Conservation (phyloP, 108 stramenopile species). For the Nannochloropsis gaditana region DNA sequence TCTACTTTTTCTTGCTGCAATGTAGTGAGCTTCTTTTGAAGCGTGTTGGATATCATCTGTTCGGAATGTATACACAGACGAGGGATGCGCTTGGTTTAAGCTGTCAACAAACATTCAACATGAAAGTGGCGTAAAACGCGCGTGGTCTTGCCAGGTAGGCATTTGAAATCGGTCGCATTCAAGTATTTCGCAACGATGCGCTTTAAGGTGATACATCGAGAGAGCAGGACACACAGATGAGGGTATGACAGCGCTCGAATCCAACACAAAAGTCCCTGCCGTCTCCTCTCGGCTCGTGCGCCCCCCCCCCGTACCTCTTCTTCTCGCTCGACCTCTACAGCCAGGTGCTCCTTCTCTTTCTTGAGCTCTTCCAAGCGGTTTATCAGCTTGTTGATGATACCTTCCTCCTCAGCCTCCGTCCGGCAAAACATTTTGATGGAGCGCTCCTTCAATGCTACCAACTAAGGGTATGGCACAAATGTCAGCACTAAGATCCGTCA, state of each 20-base stretch:
- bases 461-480: not conserved
- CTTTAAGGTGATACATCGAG: too few species aligned
- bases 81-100: too few species aligned
- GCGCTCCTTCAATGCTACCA: not conserved
- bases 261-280: too few species aligned
- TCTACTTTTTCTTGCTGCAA: conserved; percentile 47
- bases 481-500: too few species aligned
- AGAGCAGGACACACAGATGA: too few species aligned
- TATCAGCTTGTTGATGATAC: not conserved
- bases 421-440: not conserved
- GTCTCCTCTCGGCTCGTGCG: too few species aligned
- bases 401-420: conserved; percentile 16
- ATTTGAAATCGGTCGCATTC: too few species aligned
- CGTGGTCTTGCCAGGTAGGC: too few species aligned
- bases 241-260: too few species aligned
- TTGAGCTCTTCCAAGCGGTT: conserved; percentile 40
- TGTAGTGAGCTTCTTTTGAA: conserved; percentile 47
- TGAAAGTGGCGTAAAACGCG: too few species aligned
- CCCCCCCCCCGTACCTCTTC: conserved; percentile 19
- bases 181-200: too few species aligned
- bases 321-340: conserved; percentile 37
- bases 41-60: conserved; percentile 33
- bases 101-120: too few species aligned
- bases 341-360: conserved; percentile 46
- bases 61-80: not conserved